Evolutionary conservation across 1,139 yeast genomes (phyloP).

Genomic region (Pichia norvegensis): DNA sequence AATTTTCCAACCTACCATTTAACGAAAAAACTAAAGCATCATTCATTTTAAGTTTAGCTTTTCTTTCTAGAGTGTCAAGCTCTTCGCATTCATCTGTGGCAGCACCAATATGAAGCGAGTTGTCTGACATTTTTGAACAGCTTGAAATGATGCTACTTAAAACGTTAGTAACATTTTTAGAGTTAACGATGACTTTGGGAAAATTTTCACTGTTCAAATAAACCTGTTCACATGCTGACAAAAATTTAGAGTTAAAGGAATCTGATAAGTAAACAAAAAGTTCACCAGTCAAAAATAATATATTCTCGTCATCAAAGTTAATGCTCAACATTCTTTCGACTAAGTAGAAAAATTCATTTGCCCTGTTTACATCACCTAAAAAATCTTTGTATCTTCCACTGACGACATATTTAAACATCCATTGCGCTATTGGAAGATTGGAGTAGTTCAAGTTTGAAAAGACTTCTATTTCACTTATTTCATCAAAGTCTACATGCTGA

Average conservation of each 20-base stretch:
- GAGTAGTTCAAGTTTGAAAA: slow-evolving; percentile 37
- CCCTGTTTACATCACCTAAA: slow-evolving; percentile 3
- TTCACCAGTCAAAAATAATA: slow-evolving; percentile 28
- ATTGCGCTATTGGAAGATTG: slow-evolving; percentile 46
- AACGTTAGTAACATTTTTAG: slow-evolving; percentile 19
- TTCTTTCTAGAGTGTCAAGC: not conserved
- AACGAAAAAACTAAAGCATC: slow-evolving; percentile 29
- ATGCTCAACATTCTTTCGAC: slow-evolving; percentile 4
- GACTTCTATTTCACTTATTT: slow-evolving; percentile 8
- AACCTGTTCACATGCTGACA: slow-evolving; percentile 34
- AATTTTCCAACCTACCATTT: slow-evolving; percentile 27
- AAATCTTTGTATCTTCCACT: slow-evolving; percentile 13
- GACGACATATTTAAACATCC: slow-evolving; percentile 32
- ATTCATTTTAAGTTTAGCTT: slow-evolving; percentile 17
- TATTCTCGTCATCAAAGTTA: slow-evolving; percentile 2
- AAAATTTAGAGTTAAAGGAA: slow-evolving; percentile 28
- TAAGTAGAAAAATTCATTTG: slow-evolving; percentile 3
- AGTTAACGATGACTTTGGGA: slow-evolving; percentile 25
- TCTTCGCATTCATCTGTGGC: not conserved
- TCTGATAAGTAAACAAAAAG: slow-evolving; percentile 32
- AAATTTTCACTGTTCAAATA: slow-evolving; percentile 42
- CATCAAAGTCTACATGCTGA: not conserved
- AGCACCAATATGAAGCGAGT: not conserved
- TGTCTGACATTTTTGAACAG: slow-evolving; percentile 23
- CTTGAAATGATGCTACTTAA: slow-evolving; percentile 24